Evolutionary conservation across 345 rosid genomes (phyloP), one percentile per base, ranked within the genome.

Genomic region (Odontarrhena argentea): DNA sequence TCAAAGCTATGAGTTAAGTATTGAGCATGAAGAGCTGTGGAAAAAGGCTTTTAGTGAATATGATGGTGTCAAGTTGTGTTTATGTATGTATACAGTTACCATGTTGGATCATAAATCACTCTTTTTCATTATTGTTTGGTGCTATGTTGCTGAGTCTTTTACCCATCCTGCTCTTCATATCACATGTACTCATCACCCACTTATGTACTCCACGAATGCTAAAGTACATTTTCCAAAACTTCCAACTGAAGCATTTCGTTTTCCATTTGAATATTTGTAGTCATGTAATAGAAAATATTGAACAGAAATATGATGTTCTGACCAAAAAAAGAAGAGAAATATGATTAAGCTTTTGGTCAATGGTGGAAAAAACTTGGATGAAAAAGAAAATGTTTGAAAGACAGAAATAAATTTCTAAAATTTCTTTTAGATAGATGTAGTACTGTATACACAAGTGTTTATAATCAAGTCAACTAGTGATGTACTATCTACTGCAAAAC

Each of bases 1-100:
- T 89, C 98, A 28, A 92, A 82, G 85, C 84, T 92, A 61, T 92
- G 69, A 83, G 76, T 46, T n/a, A 12, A 48, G 45, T 32, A 58
- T 60, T 63, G 22, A 60, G 63, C 54, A 74, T 1, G 3, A 13
- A 18, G 43, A 53, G 38, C 26, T 18, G 18, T 60, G 57, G 44
- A 60, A 50, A 55, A 42, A 65, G 13, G 35, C 7, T 13, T 40
- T 5, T 42, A 65, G 26, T 65, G 18, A 49, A 65, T 57, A 58
- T 26, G 44, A 55, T 54, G 51, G 37, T 71, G 51, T 63, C 36
- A 47, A 55, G 53, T 40, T 64, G 53, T 56, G 65, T 57, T 71
- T 36, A 57, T 48, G 70, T 35, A 47, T 72, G 70, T 57, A 49
- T 38, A 30, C 32, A 41, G 30, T 37, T 49, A 72, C 60, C 41